Base-by-base conservation (phyloP, 2,329 filamentous ascomycete genomes). In the Colletotrichum musicola region DNA sequence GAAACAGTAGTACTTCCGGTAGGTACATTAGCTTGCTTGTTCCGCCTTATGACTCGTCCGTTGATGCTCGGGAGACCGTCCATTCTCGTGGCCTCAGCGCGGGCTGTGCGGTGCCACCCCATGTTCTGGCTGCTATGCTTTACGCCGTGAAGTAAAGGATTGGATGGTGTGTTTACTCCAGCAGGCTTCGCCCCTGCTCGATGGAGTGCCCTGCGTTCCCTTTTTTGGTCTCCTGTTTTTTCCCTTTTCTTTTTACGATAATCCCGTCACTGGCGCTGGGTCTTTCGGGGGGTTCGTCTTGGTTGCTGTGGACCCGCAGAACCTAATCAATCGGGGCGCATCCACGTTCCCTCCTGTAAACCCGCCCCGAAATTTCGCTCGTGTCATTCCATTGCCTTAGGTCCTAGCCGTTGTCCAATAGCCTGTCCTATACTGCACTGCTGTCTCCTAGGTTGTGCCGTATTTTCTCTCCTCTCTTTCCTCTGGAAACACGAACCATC, bases 281-380 rank as follows among this genome's bases (percentile, higher is more conserved):
- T 54, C 46, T 58, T 61, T 55, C 60, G 54, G 49, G 49, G 65
- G 62, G 42, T 42, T 53, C 35, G 62, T 62, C 55, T 51, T 69
- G 66, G 62, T 66, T 65, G 62, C 56, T 66, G 56, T 64, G 66
- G 62, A 69, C 20, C 66, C 66, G 51, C 65, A 35, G 56, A 65
- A 51, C 66, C 62, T 69, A 69, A 61, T 60, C 56, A 66, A 69
- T 66, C 50, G 62, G 65, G 44, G 65, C 49, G 61, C 55, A 61
- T 66, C 62, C 62, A 35, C 30, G 30, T 35, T 35, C 30, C 30
- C 30, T 35, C 50, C 55, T 66, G 55, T 46, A 30, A 58, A 49
- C 63, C 46, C 51, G 42, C 49, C 65, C 49, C 54, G 42, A 46
- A 63, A 66, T 61, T 63, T 66, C 62, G 56, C 62, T 61, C 38